phyloP scores from a whole-genome alignment of 768 basidiomycete genomes.

The Obba rivulosa region DNA sequence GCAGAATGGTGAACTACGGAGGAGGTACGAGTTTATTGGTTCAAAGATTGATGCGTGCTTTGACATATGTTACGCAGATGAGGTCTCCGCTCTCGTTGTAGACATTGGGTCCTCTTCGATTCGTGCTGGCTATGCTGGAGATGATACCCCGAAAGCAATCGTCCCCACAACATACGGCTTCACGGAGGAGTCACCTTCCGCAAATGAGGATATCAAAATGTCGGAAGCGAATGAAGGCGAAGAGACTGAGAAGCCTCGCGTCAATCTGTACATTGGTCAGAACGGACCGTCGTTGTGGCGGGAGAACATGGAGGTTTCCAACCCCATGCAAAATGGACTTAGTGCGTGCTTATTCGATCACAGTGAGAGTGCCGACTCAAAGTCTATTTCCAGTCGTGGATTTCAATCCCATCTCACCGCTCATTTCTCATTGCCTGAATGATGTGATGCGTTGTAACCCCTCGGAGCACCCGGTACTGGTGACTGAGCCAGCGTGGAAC shows the following conservation, averaged over 20 bases:
- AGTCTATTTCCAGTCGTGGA: conserved; percentile 53
- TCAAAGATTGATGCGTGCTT: not conserved
- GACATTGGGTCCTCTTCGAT: conserved; percentile 90
- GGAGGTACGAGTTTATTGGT: conserved; percentile 51
- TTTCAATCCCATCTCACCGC: conserved; percentile 65
- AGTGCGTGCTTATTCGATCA: conserved; percentile 46
- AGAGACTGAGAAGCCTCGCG: conserved; percentile 25
- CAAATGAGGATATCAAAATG: conserved; percentile 53
- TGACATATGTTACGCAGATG: conserved; percentile 48
- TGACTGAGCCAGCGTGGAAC: conserved; percentile 97
- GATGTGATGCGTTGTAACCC: conserved; percentile 75
- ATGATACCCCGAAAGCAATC: conserved; percentile 91
- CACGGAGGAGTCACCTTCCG: conserved; percentile 32
- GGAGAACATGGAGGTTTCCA: conserved; percentile 80
- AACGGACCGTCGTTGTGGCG: conserved; percentile 89
- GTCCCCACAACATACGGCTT: conserved; percentile 89
- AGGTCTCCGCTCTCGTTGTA: conserved; percentile 94
- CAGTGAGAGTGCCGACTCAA: not conserved
- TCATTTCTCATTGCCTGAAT: conserved; percentile 70
- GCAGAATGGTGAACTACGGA: conserved; percentile 75
- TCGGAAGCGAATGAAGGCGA: conserved; percentile 38
- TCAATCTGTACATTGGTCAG: conserved; percentile 78
- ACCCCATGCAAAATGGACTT: conserved; percentile 80
- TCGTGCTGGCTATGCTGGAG: conserved; percentile 95
- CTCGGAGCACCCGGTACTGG: conserved; percentile 84